These are phyloP conservation scores for Xylaria venustula DNA, from an alignment of 495 filamentous ascomycete species.

Conservation along the genomic window DNA sequence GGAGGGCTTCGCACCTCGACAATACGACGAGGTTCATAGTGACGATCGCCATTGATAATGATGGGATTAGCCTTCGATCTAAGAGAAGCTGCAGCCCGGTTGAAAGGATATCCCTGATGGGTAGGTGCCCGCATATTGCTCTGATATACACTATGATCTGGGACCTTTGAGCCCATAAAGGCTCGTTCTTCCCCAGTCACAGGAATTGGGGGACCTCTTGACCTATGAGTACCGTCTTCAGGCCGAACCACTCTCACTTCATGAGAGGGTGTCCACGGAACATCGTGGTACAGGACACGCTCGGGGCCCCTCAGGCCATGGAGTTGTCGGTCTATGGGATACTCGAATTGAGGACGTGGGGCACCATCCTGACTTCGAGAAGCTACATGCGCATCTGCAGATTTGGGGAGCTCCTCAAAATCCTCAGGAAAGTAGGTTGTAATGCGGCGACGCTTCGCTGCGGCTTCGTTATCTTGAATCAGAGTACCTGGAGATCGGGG, in stretches of 20 bases:
- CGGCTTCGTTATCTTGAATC: constrained; percentile 17
- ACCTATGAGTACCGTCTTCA: background rate
- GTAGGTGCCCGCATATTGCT: background rate
- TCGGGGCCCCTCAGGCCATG: constrained; percentile 6
- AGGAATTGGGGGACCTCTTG: background rate
- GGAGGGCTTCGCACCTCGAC: constrained; percentile 22
- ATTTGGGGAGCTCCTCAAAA: constrained; percentile 6
- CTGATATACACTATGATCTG: background rate
- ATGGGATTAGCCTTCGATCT: constrained; percentile 24
- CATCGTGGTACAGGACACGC: constrained; percentile 10
- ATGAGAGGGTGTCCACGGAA: constrained; percentile 12
- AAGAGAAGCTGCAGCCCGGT: constrained; percentile 7
- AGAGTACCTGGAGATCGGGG: constrained; percentile 20
- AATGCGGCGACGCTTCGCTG: constrained; percentile 21
- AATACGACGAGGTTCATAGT: constrained; percentile 21
- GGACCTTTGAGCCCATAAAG: background rate
- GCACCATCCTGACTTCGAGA: constrained; percentile 20
- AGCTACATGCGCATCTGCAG: constrained; percentile 13
- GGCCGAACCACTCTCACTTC: constrained; percentile 4
- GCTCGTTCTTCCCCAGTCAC: background rate
- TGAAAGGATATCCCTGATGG: background rate
- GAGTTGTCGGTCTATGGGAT: constrained; percentile 17
- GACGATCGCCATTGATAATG: constrained; percentile 17
- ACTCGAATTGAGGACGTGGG: constrained; percentile 10
- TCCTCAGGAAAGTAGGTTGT: constrained; percentile 16